These are phyloP conservation scores for Dendrobium chrysotoxum DNA, from an alignment of 106 monocot species.

Conservation along the genomic window DNA sequence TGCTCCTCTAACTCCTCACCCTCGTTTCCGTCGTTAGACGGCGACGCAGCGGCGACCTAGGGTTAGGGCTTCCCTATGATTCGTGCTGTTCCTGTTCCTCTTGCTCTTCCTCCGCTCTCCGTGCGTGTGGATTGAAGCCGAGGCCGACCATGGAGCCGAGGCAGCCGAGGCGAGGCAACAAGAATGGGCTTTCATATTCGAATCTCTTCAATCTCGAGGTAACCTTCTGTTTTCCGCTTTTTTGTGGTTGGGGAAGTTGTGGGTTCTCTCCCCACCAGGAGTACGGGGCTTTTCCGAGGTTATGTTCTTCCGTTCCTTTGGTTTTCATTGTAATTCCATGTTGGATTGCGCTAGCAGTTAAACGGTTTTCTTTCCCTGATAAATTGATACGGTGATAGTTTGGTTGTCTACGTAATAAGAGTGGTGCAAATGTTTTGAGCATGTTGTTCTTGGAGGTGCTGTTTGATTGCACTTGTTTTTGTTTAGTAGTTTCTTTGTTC, in stretches of 20 bases:
- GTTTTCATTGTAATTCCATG: not conserved
- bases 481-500: conserved; percentile 2
- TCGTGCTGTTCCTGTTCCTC: not conserved
- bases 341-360: not conserved
- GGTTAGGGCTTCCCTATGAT: not conserved
- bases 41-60: not conserved
- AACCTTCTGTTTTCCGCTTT: not conserved
- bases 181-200: conserved; percentile 51
- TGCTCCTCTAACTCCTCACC: not conserved
- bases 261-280: not conserved
- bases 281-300: not conserved
- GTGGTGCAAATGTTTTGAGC: not conserved
- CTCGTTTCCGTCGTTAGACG: conserved; percentile 3
- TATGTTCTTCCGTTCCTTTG: not conserved
- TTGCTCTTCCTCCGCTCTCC: not conserved
- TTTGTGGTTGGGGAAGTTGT: not conserved
- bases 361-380: not conserved
- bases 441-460: not conserved
- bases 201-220: conserved; percentile 97
- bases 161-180: conserved; percentile 18
- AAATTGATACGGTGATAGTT: not conserved
- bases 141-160: conserved; percentile 31
- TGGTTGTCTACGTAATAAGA: not conserved
- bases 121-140: not conserved
- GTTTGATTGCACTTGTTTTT: not conserved